Base-by-base conservation (phyloP, 2,329 filamentous ascomycete species). In the Pseudogymnoascus sp. region DNA sequence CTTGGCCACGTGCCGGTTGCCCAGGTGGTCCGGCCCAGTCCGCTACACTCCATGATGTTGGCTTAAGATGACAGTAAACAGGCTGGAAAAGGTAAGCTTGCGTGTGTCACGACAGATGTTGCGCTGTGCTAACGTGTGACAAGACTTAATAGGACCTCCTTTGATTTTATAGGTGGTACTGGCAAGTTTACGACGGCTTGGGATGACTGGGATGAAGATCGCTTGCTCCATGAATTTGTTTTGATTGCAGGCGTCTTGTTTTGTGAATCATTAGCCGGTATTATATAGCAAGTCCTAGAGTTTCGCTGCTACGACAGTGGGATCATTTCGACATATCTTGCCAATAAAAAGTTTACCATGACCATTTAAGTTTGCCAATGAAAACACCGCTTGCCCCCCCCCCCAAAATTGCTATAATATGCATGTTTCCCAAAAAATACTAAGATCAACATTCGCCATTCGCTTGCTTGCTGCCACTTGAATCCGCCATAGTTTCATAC, bases 31-130 rank as follows among this genome's bases (percentile, higher is more conserved):
- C 83, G 80, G 74, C 85, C 84, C 71, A 87, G 85, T 79, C 85
- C 85, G 78, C 84, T 88, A 79, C 85, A 84, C 78, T 83, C 82
- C 78, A 81, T 86, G 78, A 86, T 83, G 84, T 85, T 79, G 81
- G 69, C 70, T 68, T 69, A 69, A 44, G 61, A 62, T 61, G 59
- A 61, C 26, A 40, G 59, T 61, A 44, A 44, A 38, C 36, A 47
- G 40, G 28, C 36, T 31, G 61, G 59, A 50, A 57, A 44, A 28
- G 61, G 40, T 50, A 59, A n/a, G 38, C 40, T 9, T 33, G n/a
- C 23, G 15, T 47, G 21, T 35, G 15, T 3, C 21, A 21, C 42
- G 21, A 40, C 15, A 40, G 13, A 33, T 35, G n/a, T 57, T 40
- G 21, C 59, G 13, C 19, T 11, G 19, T 40, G 26, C 35, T 42